Evolutionary conservation across 768 basidiomycete genomes (phyloP), one percentile per base, ranked within the genome.

Genomic region (Psilocybe sp.): DNA sequence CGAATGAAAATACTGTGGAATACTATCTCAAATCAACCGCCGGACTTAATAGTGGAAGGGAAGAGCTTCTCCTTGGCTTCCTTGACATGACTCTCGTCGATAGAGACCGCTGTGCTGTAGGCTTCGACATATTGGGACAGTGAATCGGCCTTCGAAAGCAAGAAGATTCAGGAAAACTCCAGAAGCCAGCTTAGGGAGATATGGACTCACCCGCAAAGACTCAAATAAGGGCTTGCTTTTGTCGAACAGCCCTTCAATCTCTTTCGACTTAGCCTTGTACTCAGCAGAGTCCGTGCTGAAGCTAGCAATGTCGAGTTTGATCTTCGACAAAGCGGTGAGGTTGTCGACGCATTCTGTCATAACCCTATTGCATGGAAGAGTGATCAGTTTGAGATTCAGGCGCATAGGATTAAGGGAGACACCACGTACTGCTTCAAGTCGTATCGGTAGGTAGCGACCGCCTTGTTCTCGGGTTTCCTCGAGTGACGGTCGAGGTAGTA

Each of bases 401-500:
- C 5, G 14, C 36, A 23, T 4, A 16, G 31, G 3, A n/a, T 12
- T 8, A n/a, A 14, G 18, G 3, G 1, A 10, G 35, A 15, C 16
- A 12, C 20, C 4, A 28, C 50, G 13, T 40, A 51, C 50, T 40
- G 7, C 23, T 46, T 51, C 11, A 51, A 39, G 16, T 15, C 23
- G n/a, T 46, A 31, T n/a, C 50, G 50, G 37, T 37, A 37, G 16
- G 2, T 39, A 3, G 7, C 23, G 34, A 51, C 12, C 9, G 47
- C 37, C 14, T 45, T 50, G 20, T 50, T 40, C 35, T 40, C 20
- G 3, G 31, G 20, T 40, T 48, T 33, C 13, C 42, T 41, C 32
- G 50, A 51, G 20, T 14, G 13, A 16, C 36, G 37, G n/a, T 51
- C 50, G 13, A 52, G 38, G 14, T n/a, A 11, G 28, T 52, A 48